These are phyloP conservation scores for Harringtonia aguacate DNA, from an alignment of 2,329 filamentous ascomycete species.

Conservation along the genomic window DNA sequence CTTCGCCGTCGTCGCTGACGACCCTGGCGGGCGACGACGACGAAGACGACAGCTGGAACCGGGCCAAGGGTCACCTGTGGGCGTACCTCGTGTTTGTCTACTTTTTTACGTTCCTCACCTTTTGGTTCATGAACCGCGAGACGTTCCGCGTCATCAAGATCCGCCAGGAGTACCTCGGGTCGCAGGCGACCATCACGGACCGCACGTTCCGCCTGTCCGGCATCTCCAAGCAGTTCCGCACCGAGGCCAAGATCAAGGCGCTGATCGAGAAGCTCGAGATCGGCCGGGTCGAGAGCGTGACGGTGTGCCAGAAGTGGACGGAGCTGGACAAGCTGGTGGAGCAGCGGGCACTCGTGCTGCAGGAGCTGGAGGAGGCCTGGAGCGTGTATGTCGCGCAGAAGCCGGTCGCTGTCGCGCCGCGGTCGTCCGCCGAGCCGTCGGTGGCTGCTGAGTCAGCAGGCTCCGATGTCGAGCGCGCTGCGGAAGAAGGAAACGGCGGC, in stretches of 20 bases:
- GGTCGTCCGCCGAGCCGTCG: not conserved
- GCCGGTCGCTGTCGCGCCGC: conserved; percentile 16
- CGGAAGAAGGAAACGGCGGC: not conserved
- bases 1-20: not conserved
- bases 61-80: conserved; percentile 58
- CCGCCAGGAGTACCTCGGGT: conserved; percentile 83
- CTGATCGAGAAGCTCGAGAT: conserved; percentile 83
- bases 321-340: conserved; percentile 66
- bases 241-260: conserved; percentile 72
- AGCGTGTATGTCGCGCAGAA: conserved; percentile 58
- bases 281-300: conserved; percentile 81
- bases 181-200: conserved; percentile 91
- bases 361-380: conserved; percentile 74
- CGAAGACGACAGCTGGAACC: conserved; percentile 21
- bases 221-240: conserved; percentile 68
- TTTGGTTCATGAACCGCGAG: conserved; percentile 75
- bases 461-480: no score
- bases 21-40: conserved; percentile 4
- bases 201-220: conserved; percentile 86
- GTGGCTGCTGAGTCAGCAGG: not conserved
- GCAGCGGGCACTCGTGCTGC: conserved; percentile 52
- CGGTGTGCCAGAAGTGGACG: conserved; percentile 78
- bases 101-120: conserved; percentile 70
- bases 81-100: conserved; percentile 93
- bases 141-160: conserved; percentile 78